Base-by-base conservation (phyloP, 2,329 filamentous ascomycete genomes). In the Fusarium incarnatum region DNA sequence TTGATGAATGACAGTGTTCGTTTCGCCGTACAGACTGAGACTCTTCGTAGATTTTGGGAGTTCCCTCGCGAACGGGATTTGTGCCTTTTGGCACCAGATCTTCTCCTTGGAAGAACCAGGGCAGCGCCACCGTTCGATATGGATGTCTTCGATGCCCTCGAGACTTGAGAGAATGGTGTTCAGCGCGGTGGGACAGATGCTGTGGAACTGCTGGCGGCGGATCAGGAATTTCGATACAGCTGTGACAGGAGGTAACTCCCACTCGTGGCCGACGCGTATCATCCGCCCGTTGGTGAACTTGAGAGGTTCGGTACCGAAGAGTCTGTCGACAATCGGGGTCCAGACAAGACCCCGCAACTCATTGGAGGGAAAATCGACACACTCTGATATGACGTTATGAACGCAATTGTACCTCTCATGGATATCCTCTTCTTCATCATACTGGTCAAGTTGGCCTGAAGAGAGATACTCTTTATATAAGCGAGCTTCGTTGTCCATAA, bases 271-370 rank as follows among this genome's bases (percentile, higher is more conserved):
- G 5, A 37, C 18, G 32, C 16, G 32, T 37, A 4, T 6, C 32
- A 18, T 2, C 44, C 2, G 8, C 15, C 12, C 34, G 13, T 45
- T 8, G 11, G 13, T 41, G 18, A 70, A 58, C 6, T 11, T 3
- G 10, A 59, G 27, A 3, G 62, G 27, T 16, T 63, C 44, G 52
- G 48, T 67, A 2, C 67, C 66, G 7, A 70, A 22, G 15, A 70
- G 30, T 13, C 57, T 49, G 28, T 23, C 11, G 8, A 37, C 34
- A 2, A 37, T 16, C 1, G 16, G 3, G n/a, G 13, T 11, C 50
- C 48, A 62, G 7, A 11, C 5, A 18, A 8, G 13, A 28, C 12
- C 27, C 27, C 27, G 27, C 27, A 28, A 12, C 27, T 28, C 27
- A 28, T 4, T 28, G 12, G 27, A 28, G 27, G 27, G 27, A 6